A percentile compares a stretch with the other conserved stretches of the same genome.
phyloP scores from a whole-genome alignment of 768 basidiomycete species.

The Macrolepiota albuminosa region DNA sequence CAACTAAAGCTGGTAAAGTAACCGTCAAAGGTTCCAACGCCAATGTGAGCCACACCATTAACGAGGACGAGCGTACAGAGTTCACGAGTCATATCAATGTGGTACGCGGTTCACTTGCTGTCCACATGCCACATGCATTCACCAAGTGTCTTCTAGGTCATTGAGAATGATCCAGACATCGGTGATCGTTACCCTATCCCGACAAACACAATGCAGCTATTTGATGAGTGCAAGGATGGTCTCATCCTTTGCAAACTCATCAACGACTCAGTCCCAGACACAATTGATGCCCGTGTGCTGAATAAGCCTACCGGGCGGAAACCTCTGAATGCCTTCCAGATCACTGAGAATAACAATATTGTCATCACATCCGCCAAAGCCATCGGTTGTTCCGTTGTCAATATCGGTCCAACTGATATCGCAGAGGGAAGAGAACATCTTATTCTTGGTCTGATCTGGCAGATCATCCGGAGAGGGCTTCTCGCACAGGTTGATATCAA shows the following conservation, averaged over 20 bases:
- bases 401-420: conserved; percentile 92
- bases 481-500: conserved; percentile 97
- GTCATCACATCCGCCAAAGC: conserved; percentile 97
- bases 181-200: conserved; percentile 84
- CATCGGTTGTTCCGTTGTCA: conserved; percentile 98
- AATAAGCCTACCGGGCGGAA: conserved; percentile 82
- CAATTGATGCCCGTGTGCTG: conserved; percentile 96
- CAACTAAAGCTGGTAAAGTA: conserved; percentile 81
- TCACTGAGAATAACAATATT: conserved; percentile 99
- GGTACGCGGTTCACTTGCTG: conserved; percentile 40
- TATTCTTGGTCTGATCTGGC: conserved; percentile 98
- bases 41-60: conserved; percentile 95
- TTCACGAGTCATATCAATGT: conserved; percentile 99
- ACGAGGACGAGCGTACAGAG: conserved; percentile 91
- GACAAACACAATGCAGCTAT: conserved; percentile 96
- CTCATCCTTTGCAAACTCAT: conserved; percentile 97
- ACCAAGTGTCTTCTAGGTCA: conserved; percentile 48
- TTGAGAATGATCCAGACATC: conserved; percentile 88
- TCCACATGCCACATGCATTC: conserved; percentile 1
- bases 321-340: conserved; percentile 95
- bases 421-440: conserved; percentile 93
- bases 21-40: conserved; percentile 93
- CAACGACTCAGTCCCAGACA: conserved; percentile 99
- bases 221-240: conserved; percentile 95
- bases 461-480: conserved; percentile 91